These are phyloP conservation scores for Penicillium griseofulvum DNA, from an alignment of 2,329 filamentous ascomycete genomes.

Conservation along the genomic window DNA sequence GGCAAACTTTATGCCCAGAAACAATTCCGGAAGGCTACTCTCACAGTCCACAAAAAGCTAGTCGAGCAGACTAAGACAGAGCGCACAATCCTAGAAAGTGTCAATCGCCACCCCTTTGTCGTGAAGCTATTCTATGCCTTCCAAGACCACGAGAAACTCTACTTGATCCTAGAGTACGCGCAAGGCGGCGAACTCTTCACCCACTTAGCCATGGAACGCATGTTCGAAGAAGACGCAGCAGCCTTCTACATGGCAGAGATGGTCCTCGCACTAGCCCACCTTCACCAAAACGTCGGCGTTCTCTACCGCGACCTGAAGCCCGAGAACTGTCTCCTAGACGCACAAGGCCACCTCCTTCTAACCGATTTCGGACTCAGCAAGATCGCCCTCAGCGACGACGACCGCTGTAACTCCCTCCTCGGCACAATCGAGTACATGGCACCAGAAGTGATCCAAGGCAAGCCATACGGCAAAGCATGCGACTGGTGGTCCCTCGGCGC, in stretches of 20 bases:
- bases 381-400: conserved; percentile 71
- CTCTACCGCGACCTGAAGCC: conserved; percentile 97
- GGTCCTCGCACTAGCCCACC: conserved; percentile 86
- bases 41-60: conserved; percentile 92
- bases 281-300: conserved; percentile 88
- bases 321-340: conserved; percentile 91
- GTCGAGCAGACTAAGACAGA: conserved; percentile 98
- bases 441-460: conserved; percentile 84
- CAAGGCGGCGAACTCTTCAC: conserved; percentile 95
- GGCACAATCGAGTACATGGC: conserved; percentile 99
- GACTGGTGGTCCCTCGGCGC: conserved; percentile 99
- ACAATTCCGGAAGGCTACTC: conserved; percentile 94
- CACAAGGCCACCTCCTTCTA: conserved; percentile 85
- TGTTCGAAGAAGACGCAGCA: conserved; percentile 86
- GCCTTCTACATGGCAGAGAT: conserved; percentile 99
- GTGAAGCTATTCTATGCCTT: conserved; percentile 98
- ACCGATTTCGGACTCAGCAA: conserved; percentile 98
- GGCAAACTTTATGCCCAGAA: conserved; percentile 95
- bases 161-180: conserved; percentile 95
- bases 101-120: conserved; percentile 95
- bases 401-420: conserved; percentile 80
- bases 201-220: conserved; percentile 88
- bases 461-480: conserved; percentile 87
- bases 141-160: conserved; percentile 95
- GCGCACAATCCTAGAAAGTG: conserved; percentile 87